These are phyloP conservation scores for Xenosphaeropsis pyriputrescens DNA, from an alignment of 2,329 filamentous ascomycete species.

Conservation along the genomic window DNA sequence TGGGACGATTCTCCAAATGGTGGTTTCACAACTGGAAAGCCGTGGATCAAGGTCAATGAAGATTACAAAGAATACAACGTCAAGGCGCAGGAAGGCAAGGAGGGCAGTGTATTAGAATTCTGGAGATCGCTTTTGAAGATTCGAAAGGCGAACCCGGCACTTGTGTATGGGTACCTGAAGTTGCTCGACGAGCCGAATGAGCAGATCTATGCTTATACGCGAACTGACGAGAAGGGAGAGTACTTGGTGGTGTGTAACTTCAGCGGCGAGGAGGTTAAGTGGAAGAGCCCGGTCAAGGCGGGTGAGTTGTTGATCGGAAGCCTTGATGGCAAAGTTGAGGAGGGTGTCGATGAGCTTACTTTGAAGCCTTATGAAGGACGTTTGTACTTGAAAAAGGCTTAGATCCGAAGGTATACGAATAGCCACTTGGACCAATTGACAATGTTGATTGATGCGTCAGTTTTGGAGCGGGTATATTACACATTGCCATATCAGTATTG, in stretches of 20 bases:
- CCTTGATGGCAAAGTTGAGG: slow-evolving; percentile 6
- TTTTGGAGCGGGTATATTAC: no score
- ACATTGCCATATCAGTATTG: no score
- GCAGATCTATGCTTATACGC: slow-evolving; percentile 28
- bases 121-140: slow-evolving; percentile 14
- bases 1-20: slow-evolving; percentile 42
- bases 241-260: slow-evolving; percentile 31
- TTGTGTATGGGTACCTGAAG: slow-evolving; percentile 46
- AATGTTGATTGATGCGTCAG: no score
- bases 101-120: slow-evolving; percentile 13
- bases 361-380: slow-evolving; percentile 19
- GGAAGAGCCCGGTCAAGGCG: slow-evolving; percentile 7
- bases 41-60: slow-evolving; percentile 46
- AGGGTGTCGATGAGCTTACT: slow-evolving; percentile 5
- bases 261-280: slow-evolving; percentile 17
- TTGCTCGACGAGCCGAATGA: slow-evolving; percentile 31
- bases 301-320: slow-evolving; percentile 17
- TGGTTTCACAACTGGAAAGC: slow-evolving; percentile 41
- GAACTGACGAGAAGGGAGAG: slow-evolving; percentile 14
- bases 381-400: slow-evolving; percentile 9
- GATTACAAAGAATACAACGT: slow-evolving; percentile 41
- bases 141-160: slow-evolving; percentile 33
- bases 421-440: no score
- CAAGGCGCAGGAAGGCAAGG: slow-evolving; percentile 26
- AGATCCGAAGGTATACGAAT: no score